Evolutionary conservation across 441 rosid species (phyloP).

Genomic region (Eruca vesicaria): DNA sequence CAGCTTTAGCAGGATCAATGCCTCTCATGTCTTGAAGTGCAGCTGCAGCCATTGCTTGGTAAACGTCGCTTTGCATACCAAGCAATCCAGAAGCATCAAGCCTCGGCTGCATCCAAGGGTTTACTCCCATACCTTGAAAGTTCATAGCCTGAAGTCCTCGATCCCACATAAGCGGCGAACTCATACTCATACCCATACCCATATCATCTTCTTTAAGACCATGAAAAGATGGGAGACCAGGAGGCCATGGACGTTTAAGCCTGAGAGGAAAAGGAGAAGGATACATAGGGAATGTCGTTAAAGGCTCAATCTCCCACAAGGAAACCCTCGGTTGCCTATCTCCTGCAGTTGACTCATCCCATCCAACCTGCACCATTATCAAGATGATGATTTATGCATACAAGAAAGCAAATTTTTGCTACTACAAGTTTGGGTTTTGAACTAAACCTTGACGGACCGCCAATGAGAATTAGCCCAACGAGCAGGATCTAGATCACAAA

Average conservation of each 20-base stretch:
- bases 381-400: neutral
- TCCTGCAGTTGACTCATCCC: constrained; percentile 99
- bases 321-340: constrained; percentile 99
- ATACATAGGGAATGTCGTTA: constrained; percentile 97
- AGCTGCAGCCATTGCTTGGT: constrained; percentile 94
- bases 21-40: constrained; percentile 89
- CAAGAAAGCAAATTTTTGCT: neutral
- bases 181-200: constrained; percentile 46
- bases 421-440: neutral
- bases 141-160: constrained; percentile 69
- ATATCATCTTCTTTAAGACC: constrained; percentile 82
- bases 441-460: constrained; percentile 62
- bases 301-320: constrained; percentile 97
- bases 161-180: constrained; percentile 89
- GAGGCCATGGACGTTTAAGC: constrained; percentile 98
- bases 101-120: constrained; percentile 97
- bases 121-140: constrained; percentile 78
- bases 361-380: constrained; percentile 75
- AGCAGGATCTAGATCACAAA: constrained; percentile 81
- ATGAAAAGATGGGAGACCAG: constrained; percentile 72
- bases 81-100: constrained; percentile 70
- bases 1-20: constrained; percentile 47
- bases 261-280: constrained; percentile 91
- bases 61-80: constrained; percentile 82
- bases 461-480: constrained; percentile 94